Evolutionary conservation across 176 grass and related monocot genomes (phyloP).

Genomic region (sorghum (Sorghum bicolor)): Sorghum_bicolor_NCBIv3 NC_012878.2:52752001-52752500

Average conservation of each 20-base stretch:
- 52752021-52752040: conserved; percentile 79
- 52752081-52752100: not conserved
- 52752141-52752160: conserved; percentile 47
- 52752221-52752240: conserved; percentile 49
- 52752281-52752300: conserved; percentile 58
- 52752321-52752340: conserved; percentile 69
- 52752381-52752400: conserved; percentile 13
- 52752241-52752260: conserved; percentile 65
- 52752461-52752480: conserved; percentile 31
- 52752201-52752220: conserved; percentile 43
- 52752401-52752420: conserved; percentile 20
- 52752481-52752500: conserved; percentile 40
- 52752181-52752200: conserved; percentile 56
- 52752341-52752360: conserved; percentile 41
- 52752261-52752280: conserved; percentile 39
- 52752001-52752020: conserved; percentile 76
- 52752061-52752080: not conserved
- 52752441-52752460: conserved; percentile 20
- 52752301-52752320: conserved; percentile 92
- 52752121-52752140: conserved; percentile 31
- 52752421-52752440: conserved; percentile 7
- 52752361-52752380: conserved; percentile 36
- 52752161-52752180: conserved; percentile 54
- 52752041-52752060: conserved; percentile 47
- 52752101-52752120: not conserved